A percentile compares a stretch with the other conserved stretches of the same genome.
phyloP scores from a whole-genome alignment of 345 rosid genomes.

The Alliaria petiolata region DNA sequence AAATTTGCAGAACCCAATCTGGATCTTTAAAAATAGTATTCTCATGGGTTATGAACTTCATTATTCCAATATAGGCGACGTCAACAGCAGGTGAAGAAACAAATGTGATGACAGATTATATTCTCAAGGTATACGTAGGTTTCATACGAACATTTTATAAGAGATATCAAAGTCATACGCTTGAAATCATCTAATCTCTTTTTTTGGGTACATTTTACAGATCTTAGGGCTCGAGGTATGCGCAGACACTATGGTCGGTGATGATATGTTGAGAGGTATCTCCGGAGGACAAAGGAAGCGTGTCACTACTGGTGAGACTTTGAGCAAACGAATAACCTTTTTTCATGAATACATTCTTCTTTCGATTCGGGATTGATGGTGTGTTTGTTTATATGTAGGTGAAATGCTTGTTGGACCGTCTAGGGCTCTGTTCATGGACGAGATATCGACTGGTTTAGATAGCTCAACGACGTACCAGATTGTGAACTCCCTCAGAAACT shows the following conservation, averaged over 20 bases:
- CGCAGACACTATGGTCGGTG: slow-evolving; percentile 48
- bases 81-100: slow-evolving; percentile 45
- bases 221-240: slow-evolving; percentile 63
- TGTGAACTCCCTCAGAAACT: slow-evolving; percentile 58
- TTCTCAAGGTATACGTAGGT: slow-evolving; percentile 56
- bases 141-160: neutral
- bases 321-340: neutral
- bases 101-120: slow-evolving; percentile 55
- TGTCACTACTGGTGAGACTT: slow-evolving; percentile 56
- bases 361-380: neutral
- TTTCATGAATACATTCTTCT: neutral
- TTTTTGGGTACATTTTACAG: slow-evolving; percentile 35
- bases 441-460: slow-evolving; percentile 78
- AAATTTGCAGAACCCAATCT: too few relatives aligned
- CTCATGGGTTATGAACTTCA: neutral
- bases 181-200: neutral
- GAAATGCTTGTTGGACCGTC: slow-evolving; percentile 78
- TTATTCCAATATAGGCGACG: slow-evolving; percentile 38
- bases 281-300: slow-evolving; percentile 78
- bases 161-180: neutral
- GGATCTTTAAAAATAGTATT: too few relatives aligned
- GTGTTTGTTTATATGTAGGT: slow-evolving; percentile 29
- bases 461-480: slow-evolving; percentile 78
- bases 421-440: slow-evolving; percentile 72
- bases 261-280: slow-evolving; percentile 65